These are phyloP conservation scores for Caulochytrium protostelioides DNA, from an alignment of 371 early-diverging fungal species.

Conservation along the genomic window DNA sequence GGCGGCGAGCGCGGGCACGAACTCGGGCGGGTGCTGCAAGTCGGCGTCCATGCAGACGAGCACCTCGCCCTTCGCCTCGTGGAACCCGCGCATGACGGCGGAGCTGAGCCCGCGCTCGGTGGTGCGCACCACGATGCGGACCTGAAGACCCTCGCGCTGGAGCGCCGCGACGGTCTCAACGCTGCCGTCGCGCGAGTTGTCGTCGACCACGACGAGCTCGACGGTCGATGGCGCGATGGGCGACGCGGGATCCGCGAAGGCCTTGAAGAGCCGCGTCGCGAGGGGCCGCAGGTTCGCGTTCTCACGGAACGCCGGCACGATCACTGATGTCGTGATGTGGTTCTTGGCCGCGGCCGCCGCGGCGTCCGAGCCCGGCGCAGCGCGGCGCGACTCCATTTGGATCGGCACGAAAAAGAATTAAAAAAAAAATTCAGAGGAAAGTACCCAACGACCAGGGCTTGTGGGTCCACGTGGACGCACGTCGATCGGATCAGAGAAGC, in stretches of 20 bases:
- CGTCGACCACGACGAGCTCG: slow-evolving; percentile 1
- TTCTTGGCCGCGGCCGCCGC: too few relatives aligned
- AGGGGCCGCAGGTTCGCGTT: background rate
- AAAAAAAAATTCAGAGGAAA: slow-evolving; percentile 5
- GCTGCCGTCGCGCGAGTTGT: background rate
- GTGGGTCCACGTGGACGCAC: too few relatives aligned
- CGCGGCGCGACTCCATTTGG: slow-evolving; percentile 4
- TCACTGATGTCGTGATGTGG: background rate
- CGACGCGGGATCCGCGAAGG: background rate
- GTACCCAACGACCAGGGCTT: too few relatives aligned
- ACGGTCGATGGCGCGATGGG: too few relatives aligned
- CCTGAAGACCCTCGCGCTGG: background rate
- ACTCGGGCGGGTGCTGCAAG: slow-evolving; percentile 1
- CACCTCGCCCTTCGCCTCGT: background rate
- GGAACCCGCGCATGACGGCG: slow-evolving; percentile 1
- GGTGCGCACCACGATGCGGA: slow-evolving; percentile 1
- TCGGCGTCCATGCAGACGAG: slow-evolving; percentile 1
- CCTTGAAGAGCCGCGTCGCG: background rate
- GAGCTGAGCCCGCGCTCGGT: slow-evolving; percentile 1
- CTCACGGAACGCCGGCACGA: slow-evolving; percentile 1
- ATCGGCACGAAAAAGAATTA: slow-evolving; percentile 6
- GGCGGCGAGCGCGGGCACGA: background rate
- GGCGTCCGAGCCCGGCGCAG: too few relatives aligned
- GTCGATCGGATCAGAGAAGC: too few relatives aligned
- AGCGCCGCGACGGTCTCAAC: background rate